Conservation (phyloP, 78 protist species). For the Polysphondylium violaceum region DNA sequence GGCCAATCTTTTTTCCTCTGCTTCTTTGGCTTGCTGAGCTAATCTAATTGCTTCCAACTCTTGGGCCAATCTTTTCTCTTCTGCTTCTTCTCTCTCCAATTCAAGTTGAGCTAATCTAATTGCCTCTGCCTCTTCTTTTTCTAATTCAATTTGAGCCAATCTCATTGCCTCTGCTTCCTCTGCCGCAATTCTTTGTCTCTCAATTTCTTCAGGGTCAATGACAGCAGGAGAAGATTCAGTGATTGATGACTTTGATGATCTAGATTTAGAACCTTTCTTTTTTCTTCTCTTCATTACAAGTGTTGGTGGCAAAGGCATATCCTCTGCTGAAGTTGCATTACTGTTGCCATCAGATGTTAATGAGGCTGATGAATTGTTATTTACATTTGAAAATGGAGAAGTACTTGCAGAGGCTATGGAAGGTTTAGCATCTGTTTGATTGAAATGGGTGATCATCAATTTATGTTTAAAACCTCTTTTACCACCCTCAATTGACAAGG, state of each 20-base stretch:
- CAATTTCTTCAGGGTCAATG: no score
- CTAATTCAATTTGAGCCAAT: no score
- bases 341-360: neutral
- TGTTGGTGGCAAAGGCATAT: constrained; percentile 77
- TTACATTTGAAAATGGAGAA: neutral
- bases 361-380: neutral
- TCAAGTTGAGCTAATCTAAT: no score
- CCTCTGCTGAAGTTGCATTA: constrained; percentile 8
- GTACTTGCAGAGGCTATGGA: neutral
- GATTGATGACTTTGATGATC: neutral
- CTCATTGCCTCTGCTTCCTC: no score
- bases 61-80: no score
- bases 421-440: neutral
- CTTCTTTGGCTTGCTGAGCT: no score
- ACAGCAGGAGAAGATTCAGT: neutral
- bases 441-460: constrained; percentile 45
- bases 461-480: constrained; percentile 76
- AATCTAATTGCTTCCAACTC: no score
- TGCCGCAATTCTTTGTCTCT: no score
- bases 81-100: no score
- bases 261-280: neutral
- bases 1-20: no score
- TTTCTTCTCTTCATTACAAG: constrained; percentile 34
- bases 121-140: no score
- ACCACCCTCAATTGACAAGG: constrained; percentile 71